Evolutionary conservation across 768 basidiomycete species (phyloP), one percentile per base, ranked within the genome.

Genomic region (Guyanaporus albipodus): DNA sequence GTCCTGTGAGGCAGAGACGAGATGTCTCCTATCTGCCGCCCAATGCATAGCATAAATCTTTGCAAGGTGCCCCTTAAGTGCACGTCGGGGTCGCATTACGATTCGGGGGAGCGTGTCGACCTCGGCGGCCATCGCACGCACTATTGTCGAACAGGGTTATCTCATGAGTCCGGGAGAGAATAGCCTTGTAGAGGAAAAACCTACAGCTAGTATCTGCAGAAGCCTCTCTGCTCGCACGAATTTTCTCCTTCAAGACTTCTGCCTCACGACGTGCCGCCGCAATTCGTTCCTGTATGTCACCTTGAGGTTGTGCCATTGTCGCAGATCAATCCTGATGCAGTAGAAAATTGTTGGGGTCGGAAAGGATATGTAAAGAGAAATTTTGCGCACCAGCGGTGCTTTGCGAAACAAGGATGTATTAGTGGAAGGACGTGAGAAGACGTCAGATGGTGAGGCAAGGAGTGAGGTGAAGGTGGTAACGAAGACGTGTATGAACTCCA

Each of bases 1-100:
- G 64, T 99, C 95, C 67, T 99, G 95, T 3, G 95, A 98, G n/a
- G 95, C 95, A 14, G 96, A 98, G 28, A 99, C 95, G 50, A 99
- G 82, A 74, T 99, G 95, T 60, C 96, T 79, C 62, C 92, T 82
- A 75, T 99, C 95, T 42, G 88, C 84, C 27, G 95, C 88, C 96
- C 96, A 99, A 69, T 99, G 96, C 90, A 99, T 96, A 38, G 95
- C 95, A 68, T 99, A 99, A 63, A 99, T 98, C 78, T 99, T 99
- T 52, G 95, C 95, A 42, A 99, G 83, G 71, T 99, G 95, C 22
- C 95, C 95, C 63, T 93, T 86, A 58, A 99, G 84, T 53, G 91
- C 88, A 57, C 95, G 87, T 48, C 96, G 82, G 43, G 92, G 90
- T 59, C 91, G 89, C 90, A 99, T 94, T 31, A 95, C 86, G 62